Evolutionary conservation across 23 red algal genomes (phyloP).

Genomic region (Chondrus crispus): DNA sequence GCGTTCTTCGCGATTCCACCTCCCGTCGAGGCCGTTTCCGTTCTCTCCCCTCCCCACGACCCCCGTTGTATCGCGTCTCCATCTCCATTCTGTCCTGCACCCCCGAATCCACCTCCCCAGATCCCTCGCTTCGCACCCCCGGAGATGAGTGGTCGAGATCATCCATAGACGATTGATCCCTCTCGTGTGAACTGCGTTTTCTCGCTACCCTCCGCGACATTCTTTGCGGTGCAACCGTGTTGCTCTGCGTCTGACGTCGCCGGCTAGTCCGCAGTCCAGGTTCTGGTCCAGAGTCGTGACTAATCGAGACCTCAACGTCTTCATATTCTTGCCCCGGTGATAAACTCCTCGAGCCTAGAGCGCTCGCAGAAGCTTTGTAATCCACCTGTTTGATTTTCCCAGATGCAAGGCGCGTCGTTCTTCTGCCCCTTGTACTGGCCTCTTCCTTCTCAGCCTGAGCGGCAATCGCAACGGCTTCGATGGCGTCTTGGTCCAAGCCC

Average conservation of each 20-base stretch:
- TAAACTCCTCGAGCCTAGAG: constrained; percentile 11
- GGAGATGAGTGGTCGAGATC: constrained; percentile 26
- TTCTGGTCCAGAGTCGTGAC: not conserved
- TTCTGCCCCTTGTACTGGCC: constrained; percentile 30
- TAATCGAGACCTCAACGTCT: not conserved
- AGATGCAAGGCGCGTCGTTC: constrained; percentile 67
- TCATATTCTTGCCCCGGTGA: constrained; percentile 41
- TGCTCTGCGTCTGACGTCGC: not conserved
- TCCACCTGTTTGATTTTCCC: constrained; percentile 81
- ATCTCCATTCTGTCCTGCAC: not conserved
- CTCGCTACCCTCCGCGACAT: constrained; percentile 15
- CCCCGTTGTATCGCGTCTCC: not conserved
- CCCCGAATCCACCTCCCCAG: not conserved
- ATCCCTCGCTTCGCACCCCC: not conserved
- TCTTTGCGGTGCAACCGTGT: not conserved
- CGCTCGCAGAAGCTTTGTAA: constrained; percentile 61
- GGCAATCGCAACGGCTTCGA: constrained; percentile 61
- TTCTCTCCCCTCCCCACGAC: constrained; percentile 5
- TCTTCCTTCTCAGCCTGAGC: constrained; percentile 66
- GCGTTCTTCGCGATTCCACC: not conserved
- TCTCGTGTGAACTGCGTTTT: constrained; percentile 21
- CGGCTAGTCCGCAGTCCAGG: not conserved
- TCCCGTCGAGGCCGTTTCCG: constrained; percentile 29
- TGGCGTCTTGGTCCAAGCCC: constrained; percentile 49
- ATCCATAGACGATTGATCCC: constrained; percentile 19